phyloP scores from a whole-genome alignment of 148 eudicot species.

The Dianthus caryophyllus region DNA sequence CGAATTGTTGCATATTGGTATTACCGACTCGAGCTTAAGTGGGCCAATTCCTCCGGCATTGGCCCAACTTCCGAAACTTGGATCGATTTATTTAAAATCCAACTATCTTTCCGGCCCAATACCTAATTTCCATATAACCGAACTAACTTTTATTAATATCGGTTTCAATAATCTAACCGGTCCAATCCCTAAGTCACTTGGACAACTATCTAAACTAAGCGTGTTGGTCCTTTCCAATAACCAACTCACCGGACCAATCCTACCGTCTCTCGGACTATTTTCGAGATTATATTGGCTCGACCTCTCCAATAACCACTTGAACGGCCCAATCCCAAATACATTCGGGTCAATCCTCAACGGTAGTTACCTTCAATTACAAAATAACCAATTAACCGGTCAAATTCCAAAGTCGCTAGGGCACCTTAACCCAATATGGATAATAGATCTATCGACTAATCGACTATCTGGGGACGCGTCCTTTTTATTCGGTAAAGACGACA shows the following conservation, averaged over 20 bases:
- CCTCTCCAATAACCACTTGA: conserved; percentile 11
- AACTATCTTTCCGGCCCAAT: conserved; percentile 2
- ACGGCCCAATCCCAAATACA: neutral
- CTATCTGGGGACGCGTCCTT: conserved; percentile 5
- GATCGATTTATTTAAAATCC: neutral
- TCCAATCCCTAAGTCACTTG: neutral
- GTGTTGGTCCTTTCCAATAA: conserved; percentile 2
- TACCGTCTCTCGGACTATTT: conserved; percentile 6
- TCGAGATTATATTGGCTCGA: conserved; percentile 17
- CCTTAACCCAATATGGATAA: conserved; percentile 2
- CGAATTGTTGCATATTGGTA: neutral
- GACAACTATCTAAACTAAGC: neutral
- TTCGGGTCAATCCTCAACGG: neutral
- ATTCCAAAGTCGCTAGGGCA: conserved; percentile 11
- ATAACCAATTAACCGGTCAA: conserved; percentile 6
- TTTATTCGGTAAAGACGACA: conserved; percentile 1
- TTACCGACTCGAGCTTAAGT: neutral
- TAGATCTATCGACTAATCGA: conserved; percentile 2
- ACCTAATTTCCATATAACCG: conserved; percentile 4
- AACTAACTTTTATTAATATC: conserved; percentile 6
- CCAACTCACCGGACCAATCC: conserved; percentile 5
- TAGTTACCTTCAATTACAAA: conserved; percentile 12
- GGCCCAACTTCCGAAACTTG: conserved; percentile 12
- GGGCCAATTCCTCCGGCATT: conserved; percentile 11
- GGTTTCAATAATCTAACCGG: conserved; percentile 1